Conservation (phyloP, 805 yeast genomes). For the Torulaspora maleeae region DNA sequence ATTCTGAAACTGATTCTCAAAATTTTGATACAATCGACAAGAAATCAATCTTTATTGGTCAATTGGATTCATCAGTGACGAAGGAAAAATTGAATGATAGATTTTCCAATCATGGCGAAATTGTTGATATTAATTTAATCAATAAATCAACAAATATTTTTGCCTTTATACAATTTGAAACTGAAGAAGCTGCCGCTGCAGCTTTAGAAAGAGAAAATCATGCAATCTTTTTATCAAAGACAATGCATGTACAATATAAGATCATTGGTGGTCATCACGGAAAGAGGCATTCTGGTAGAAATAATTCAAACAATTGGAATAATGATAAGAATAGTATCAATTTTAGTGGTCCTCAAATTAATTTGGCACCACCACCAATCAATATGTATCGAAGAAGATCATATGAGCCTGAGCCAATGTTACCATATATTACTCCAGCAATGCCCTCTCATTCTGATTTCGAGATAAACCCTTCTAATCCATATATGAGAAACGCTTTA, state of each 20-base stretch:
- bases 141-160: constrained; percentile 50
- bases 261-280: constrained; percentile 41
- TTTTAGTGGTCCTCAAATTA: constrained; percentile 39
- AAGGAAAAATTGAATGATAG: constrained; percentile 52
- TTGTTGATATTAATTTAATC: constrained; percentile 53
- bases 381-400: constrained; percentile 49
- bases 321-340: constrained; percentile 10
- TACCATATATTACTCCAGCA: constrained; percentile 15
- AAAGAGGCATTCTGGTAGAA: constrained; percentile 25
- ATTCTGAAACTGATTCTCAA: constrained; percentile 5
- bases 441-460: constrained; percentile 18
- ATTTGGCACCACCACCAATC: constrained; percentile 79
- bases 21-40: constrained; percentile 51
- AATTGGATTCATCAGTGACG: constrained; percentile 51
- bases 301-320: constrained; percentile 27
- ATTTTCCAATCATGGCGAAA: constrained; percentile 63
- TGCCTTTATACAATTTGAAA: constrained; percentile 66
- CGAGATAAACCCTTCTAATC: constrained; percentile 17
- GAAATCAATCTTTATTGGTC: constrained; percentile 75
- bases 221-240: constrained; percentile 62
- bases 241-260: constrained; percentile 82
- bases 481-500: constrained; percentile 17
- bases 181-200: constrained; percentile 72
- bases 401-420: constrained; percentile 11
- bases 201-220: constrained; percentile 87